phyloP scores from a whole-genome alignment of 352 stramenopile genomes.

The Peronospora farinosa region DNA sequence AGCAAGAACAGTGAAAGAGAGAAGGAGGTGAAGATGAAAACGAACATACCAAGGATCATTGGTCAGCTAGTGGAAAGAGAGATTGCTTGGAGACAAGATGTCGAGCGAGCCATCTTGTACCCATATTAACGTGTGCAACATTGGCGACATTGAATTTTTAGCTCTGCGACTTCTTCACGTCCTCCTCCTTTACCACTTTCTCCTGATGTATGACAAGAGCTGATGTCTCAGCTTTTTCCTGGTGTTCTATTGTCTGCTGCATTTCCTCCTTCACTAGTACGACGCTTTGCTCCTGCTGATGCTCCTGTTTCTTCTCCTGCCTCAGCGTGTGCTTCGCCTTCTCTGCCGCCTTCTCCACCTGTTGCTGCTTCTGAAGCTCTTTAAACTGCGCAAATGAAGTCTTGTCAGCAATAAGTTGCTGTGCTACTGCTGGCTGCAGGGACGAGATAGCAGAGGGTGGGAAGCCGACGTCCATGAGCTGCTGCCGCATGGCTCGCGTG shows the following conservation, averaged over 20 bases:
- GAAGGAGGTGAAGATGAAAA: not conserved
- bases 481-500: conserved; percentile 59
- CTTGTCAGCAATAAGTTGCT: conserved; percentile 55
- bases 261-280: conserved; percentile 9
- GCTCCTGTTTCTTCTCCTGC: conserved; percentile 17
- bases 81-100: not conserved
- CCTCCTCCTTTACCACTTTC: conserved; percentile 1
- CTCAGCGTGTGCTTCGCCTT: conserved; percentile 21
- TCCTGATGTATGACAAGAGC: conserved; percentile 21
- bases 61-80: not conserved
- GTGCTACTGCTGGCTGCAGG: conserved; percentile 49
- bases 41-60: not conserved
- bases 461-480: conserved; percentile 54
- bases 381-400: conserved; percentile 51
- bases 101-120: not conserved
- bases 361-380: conserved; percentile 30
- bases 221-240: not conserved
- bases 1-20: conserved; percentile 3
- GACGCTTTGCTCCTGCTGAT: conserved; percentile 3
- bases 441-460: conserved; percentile 51
- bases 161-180: conserved; percentile 13
- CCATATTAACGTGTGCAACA: too few species aligned
- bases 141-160: not conserved
- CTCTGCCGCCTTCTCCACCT: conserved; percentile 20
- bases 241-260: conserved; percentile 2